Base-by-base conservation (phyloP, 2,329 filamentous ascomycete genomes). In the Capronia americana region DNA sequence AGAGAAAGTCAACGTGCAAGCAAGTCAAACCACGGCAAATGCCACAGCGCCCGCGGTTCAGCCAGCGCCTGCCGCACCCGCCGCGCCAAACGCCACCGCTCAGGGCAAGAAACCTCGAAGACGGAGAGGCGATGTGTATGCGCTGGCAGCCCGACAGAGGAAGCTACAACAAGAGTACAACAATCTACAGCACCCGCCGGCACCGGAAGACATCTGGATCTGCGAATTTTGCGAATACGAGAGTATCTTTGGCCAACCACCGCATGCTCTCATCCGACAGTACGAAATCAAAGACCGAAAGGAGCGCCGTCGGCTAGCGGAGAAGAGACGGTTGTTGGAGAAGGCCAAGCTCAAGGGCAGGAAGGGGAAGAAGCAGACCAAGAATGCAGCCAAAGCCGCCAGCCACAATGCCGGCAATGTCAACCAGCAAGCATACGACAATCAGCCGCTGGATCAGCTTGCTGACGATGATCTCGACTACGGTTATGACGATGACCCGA, bases 151-250 rank as follows among this genome's bases (percentile, higher is more conserved):
- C 28, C 88, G 88, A 26, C 88, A 92, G 70, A 90, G 95, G 6
- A 90, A 90, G 66, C 86, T 91, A 55, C 86, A 92, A 74, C 91
- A 95, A 67, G 87, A 91, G 73, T 90, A 91, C 70, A 85, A 87
- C 64, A 96, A 95, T 77, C 87, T 87, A 68, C 88, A 91, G 73
- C 89, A 91, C 73, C 90, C 91, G 1, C 90, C 91, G 0, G 81
- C 79, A 20, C 77, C 81, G 1, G 90, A 92, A 70, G 92, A 97
- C 68, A 86, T 93, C 58, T 98, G 93, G 92, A 93, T 98, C 55
- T 99, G 95, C 79, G 92, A 97, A 75, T 98, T 98, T 77, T 99
- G 95, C 82, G 95, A 99, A 78, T 99, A 97, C 76, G 94, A 98
- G 79, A 88, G 88, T 60, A 97, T 99, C 57, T 98, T 97, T 76